Evolutionary conservation across 768 basidiomycete species (phyloP), one percentile per base, ranked within the genome.

Genomic region (Lentinula boryana): DNA sequence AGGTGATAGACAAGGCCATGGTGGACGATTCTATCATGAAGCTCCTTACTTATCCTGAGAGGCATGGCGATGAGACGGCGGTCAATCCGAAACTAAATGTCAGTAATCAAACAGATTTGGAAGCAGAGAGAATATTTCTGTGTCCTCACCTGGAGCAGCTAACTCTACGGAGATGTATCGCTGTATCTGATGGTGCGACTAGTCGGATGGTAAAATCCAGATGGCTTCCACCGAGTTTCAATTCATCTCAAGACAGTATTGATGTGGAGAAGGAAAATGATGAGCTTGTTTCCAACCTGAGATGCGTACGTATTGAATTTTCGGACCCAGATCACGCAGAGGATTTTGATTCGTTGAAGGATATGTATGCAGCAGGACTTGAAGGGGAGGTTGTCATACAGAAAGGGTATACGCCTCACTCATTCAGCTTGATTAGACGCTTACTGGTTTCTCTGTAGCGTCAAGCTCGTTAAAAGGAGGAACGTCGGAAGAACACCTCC

Each of bases 131-230:
- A 21, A 33, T 9, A 56, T 33, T 50, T 31, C 33, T 59, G 23
- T 59, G 58, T 50, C 58, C 58, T 23, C 44, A 16, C 10, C 18
- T 59, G 36, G 46, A 59, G 48, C 27, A 48, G 33, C 9, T 59
- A 9, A 59, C 31, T 15, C 27, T 59, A 21, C 46, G 16, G n/a
- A 38, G 48, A 15, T 59, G 58, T 31, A 50, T 59, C 23, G n/a
- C 18, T 4, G 27, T 31, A 21, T 18, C 46, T 5, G 58, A 59
- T n/a, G 58, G 58, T 15, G 12, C 2, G 23, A 44, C 44, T 2
- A 36, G 46, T 46, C 41, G 33, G 21, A 49, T 59, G 46, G 35
- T 59, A 12, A 33, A 38, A 44, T 59, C 58, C 31, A 33, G 58
- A 46, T 46, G 41, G 32, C 12, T 10, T 32, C 10, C 18, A 15